Evolutionary conservation across 192 early-diverging fungal species (phyloP), one percentile per base, ranked within the genome.

Genomic region (Mortierella alpina): DNA sequence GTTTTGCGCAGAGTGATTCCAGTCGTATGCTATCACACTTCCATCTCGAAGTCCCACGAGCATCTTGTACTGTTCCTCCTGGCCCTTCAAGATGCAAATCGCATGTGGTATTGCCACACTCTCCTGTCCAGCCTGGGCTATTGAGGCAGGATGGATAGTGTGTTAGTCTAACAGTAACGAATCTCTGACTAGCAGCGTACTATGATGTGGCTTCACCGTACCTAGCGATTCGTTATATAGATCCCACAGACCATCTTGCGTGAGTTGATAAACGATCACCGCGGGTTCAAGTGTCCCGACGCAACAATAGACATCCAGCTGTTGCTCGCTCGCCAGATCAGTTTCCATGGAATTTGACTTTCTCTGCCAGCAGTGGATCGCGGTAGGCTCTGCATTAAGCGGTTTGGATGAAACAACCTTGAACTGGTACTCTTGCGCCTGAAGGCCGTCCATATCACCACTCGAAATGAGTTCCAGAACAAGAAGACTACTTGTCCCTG

Each of bases 21-120:
- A 80, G 39, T 68, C 70, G 49, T 72, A 80, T 0, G 61, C 18
- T 20, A 80, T 46, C 7, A 80, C 52, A 39, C 59, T 63, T 61
- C 77, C 77, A 41, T 80, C 70, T 17, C 77, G 70, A 40, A 80
- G 44, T 18, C 77, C 77, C 5, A 80, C 66, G 18, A 66, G n/a
- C 3, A 80, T 42, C 45, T 67, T 79, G 39, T 44, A 22, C n/a
- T n/a, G 44, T 0, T 53, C 54, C 6, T 72, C 46, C 7, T 13
- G 23, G 17, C 52, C 42, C 40, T 22, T 48, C 41, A 80, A 48
- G 0, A 80, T 22, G 18, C 54, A 68, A 1, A 80, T 68, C 2
- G 77, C 62, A 40, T 80, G 77, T 6, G 77, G 70, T n/a, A 72
- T 72, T 0, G 77, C 51, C 1, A 67, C 65, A 57, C 49, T 58